Conservation (phyloP, 2,329 filamentous ascomycete genomes). For the Ceratocystis lukuohia region DNA sequence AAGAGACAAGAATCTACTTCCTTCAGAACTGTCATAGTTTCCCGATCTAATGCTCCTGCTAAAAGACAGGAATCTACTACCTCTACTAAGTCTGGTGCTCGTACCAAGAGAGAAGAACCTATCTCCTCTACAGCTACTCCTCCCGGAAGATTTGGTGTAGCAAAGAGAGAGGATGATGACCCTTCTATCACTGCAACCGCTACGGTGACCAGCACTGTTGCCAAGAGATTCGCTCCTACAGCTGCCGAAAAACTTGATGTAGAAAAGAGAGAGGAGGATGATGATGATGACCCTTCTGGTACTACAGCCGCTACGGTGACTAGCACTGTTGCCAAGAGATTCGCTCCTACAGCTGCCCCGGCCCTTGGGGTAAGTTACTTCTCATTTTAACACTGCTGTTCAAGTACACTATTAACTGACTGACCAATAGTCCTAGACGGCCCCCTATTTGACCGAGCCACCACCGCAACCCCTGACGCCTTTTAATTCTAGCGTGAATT, state of each 20-base stretch:
- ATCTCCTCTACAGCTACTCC: neutral
- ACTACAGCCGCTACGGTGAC: too few relatives aligned
- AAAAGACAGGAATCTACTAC: too few relatives aligned
- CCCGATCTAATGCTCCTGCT: too few relatives aligned
- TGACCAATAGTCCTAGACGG: neutral
- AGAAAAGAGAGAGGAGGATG: too few relatives aligned
- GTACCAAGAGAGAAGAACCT: neutral
- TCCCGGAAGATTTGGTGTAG: neutral
- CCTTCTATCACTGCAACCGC: too few relatives aligned
- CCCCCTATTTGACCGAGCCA: neutral
- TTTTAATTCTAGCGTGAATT: constrained; percentile 17
- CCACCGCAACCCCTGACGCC: constrained; percentile 15
- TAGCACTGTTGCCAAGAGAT: too few relatives aligned
- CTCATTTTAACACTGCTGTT: neutral
- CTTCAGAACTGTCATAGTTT: neutral
- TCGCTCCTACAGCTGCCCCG: neutral
- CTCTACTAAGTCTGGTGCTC: too few relatives aligned
- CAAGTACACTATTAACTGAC: constrained; percentile 6
- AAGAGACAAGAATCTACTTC: neutral
- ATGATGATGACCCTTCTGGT: too few relatives aligned
- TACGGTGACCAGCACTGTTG: too few relatives aligned
- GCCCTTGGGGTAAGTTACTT: neutral
- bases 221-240: too few relatives aligned
- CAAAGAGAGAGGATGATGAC: too few relatives aligned
- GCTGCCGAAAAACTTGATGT: too few relatives aligned